Conservation (phyloP, 1,284 basidiomycete species). For the Ceratorhiza oryzae-sativae region DNA sequence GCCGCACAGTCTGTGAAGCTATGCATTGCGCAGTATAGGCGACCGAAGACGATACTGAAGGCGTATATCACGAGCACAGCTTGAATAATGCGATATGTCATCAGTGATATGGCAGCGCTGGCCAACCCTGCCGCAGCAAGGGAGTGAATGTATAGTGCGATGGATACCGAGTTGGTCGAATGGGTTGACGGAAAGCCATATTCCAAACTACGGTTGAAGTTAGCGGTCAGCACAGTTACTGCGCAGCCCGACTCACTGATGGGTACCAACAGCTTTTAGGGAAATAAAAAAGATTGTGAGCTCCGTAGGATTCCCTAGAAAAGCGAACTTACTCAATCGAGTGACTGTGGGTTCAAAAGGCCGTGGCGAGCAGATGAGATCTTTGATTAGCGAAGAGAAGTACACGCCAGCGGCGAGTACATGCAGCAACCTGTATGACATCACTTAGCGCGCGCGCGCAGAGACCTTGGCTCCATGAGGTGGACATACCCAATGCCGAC, state of each 20-base stretch:
- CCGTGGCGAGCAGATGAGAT: slow-evolving; percentile 88
- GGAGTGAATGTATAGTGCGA: slow-evolving; percentile 78
- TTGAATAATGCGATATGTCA: slow-evolving; percentile 56
- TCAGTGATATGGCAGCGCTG: slow-evolving; percentile 54
- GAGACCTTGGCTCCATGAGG: slow-evolving; percentile 11
- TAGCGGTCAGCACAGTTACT: slow-evolving; percentile 46
- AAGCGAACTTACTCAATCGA: slow-evolving; percentile 74
- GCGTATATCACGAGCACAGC: slow-evolving; percentile 66
- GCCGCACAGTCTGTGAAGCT: slow-evolving; percentile 78
- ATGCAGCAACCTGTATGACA: slow-evolving; percentile 63
- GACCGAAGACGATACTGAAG: slow-evolving; percentile 83
- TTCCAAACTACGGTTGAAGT: slow-evolving; percentile 57
- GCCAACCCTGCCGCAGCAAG: slow-evolving; percentile 52
- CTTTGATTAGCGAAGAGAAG: slow-evolving; percentile 83
- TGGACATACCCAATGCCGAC: slow-evolving; percentile 73
- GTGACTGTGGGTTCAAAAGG: slow-evolving; percentile 91
- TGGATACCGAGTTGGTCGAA: slow-evolving; percentile 88
- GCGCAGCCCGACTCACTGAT: slow-evolving; percentile 56
- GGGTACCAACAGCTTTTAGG: slow-evolving; percentile 74
- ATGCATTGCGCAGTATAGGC: slow-evolving; percentile 93
- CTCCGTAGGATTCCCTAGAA: neutral
- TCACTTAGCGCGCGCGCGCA: neutral
- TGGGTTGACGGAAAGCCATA: slow-evolving; percentile 98
- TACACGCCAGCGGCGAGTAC: slow-evolving; percentile 86
- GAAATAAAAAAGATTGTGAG: neutral